phyloP scores from a whole-genome alignment of 2,329 filamentous ascomycete species.

The Fusarium sp. region DNA sequence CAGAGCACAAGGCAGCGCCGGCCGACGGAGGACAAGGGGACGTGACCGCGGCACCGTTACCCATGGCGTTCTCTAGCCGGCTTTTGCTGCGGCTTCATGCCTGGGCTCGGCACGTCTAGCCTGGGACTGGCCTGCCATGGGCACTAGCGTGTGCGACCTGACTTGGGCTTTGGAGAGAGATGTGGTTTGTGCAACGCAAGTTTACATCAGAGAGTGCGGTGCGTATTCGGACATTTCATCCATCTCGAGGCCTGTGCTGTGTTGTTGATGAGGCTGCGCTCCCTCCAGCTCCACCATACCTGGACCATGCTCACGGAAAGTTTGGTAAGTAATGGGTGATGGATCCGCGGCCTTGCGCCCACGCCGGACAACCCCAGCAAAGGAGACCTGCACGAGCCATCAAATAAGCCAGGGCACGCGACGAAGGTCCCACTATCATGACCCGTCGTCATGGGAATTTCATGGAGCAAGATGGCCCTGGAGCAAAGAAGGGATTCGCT shows the following conservation, averaged over 20 bases:
- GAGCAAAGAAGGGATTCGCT: neutral
- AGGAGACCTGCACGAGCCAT: constrained; percentile 29
- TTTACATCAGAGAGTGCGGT: neutral
- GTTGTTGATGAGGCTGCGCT: constrained; percentile 20
- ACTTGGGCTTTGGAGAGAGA: neutral
- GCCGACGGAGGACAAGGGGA: constrained; percentile 5
- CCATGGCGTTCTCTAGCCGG: constrained; percentile 29
- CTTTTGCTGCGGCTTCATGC: constrained; percentile 22
- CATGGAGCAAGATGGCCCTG: neutral
- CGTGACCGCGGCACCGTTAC: constrained; percentile 27
- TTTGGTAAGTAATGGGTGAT: constrained; percentile 15
- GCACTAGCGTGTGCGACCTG: constrained; percentile 14
- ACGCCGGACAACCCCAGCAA: constrained; percentile 22
- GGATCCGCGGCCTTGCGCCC: constrained; percentile 24
- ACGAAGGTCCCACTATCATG: constrained; percentile 31
- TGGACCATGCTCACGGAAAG: constrained; percentile 10
- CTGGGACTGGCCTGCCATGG: constrained; percentile 26
- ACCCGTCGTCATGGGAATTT: constrained; percentile 35
- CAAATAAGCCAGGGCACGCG: constrained; percentile 27
- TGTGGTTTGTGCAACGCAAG: neutral
- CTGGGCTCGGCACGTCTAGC: constrained; percentile 36
- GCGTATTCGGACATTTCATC: constrained; percentile 29
- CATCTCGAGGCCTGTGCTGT: neutral
- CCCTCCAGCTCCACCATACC: constrained; percentile 2
- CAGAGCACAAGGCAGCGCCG: constrained; percentile 17